Conservation (phyloP, 495 filamentous ascomycete species). For the Aspergillus sparsus region DNA sequence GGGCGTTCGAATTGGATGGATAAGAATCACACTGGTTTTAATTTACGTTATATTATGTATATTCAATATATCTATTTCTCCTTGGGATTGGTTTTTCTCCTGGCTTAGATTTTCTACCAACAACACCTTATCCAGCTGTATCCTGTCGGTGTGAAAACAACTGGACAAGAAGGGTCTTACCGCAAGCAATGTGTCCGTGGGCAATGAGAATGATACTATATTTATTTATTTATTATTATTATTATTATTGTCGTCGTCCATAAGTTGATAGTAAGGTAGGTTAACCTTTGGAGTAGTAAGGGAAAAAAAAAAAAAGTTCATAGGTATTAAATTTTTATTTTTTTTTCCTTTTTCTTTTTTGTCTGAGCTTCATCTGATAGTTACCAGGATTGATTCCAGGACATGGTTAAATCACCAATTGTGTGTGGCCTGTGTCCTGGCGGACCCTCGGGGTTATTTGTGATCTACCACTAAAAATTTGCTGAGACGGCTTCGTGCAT, state of each 20-base stretch:
- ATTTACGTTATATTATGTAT: too few species aligned
- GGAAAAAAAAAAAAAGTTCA: neutral
- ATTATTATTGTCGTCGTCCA: too few species aligned
- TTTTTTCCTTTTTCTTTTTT: neutral
- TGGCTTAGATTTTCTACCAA: too few species aligned
- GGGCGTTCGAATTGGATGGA: too few species aligned
- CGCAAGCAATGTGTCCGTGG: conserved; percentile 4
- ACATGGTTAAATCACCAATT: conserved; percentile 2
- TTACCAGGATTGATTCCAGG: conserved; percentile 7
- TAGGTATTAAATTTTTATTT: neutral
- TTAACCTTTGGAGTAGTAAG: neutral
- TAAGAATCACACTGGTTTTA: too few species aligned
- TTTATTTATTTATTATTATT: too few species aligned
- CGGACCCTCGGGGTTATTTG: conserved; percentile 17
- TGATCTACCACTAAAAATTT: conserved; percentile 29
- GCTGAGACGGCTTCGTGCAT: conserved; percentile 28
- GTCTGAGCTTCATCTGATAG: conserved; percentile 3
- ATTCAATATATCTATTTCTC: too few species aligned
- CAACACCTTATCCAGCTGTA: neutral
- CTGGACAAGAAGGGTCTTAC: neutral
- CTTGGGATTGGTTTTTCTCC: too few species aligned
- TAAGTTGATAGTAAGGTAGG: too few species aligned
- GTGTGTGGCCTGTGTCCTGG: conserved; percentile 4
- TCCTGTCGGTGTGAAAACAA: neutral
- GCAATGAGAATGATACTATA: conserved; percentile 1